Evolutionary conservation across 2,329 filamentous ascomycete genomes (phyloP).

Genomic region (Apiospora koreana): DNA sequence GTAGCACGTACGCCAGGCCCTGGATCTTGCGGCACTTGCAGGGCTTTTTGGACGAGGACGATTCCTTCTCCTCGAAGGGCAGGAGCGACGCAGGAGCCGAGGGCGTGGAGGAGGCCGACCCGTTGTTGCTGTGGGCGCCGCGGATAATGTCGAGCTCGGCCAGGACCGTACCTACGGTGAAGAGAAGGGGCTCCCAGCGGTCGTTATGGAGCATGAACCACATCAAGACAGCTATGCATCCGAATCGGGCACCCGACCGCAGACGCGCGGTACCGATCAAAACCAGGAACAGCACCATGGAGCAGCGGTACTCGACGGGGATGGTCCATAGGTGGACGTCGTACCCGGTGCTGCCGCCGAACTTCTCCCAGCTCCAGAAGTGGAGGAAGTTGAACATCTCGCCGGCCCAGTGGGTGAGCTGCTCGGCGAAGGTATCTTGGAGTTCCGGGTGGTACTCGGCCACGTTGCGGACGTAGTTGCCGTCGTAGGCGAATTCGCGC

Average conservation of each 20-base stretch:
- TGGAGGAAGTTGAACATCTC: constrained; percentile 53
- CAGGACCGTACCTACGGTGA: constrained; percentile 54
- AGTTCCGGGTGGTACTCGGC: constrained; percentile 48
- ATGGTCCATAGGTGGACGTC: constrained; percentile 66
- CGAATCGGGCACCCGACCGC: constrained; percentile 42
- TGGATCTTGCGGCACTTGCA: constrained; percentile 13
- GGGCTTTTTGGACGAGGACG: background rate
- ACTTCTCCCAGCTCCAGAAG: constrained; percentile 51
- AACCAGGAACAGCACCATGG: constrained; percentile 57
- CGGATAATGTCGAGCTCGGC: constrained; percentile 56
- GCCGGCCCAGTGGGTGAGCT: constrained; percentile 47
- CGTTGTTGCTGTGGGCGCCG: constrained; percentile 41
- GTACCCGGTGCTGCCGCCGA: constrained; percentile 51
- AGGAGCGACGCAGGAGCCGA: constrained; percentile 24
- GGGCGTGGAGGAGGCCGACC: constrained; percentile 14
- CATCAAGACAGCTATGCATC: constrained; percentile 42
- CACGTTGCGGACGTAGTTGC: constrained; percentile 47
- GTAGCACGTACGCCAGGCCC: constrained; percentile 36
- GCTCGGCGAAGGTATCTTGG: constrained; percentile 37
- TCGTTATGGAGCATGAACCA: constrained; percentile 48
- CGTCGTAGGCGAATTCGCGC: constrained; percentile 45
- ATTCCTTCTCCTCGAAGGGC: constrained; percentile 19
- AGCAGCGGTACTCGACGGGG: constrained; percentile 60
- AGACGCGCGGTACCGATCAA: constrained; percentile 52
- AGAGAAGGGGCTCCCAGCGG: constrained; percentile 58